phyloP scores from a whole-genome alignment of 1,139 yeast species.

The Chernovozyma aurita region DNA sequence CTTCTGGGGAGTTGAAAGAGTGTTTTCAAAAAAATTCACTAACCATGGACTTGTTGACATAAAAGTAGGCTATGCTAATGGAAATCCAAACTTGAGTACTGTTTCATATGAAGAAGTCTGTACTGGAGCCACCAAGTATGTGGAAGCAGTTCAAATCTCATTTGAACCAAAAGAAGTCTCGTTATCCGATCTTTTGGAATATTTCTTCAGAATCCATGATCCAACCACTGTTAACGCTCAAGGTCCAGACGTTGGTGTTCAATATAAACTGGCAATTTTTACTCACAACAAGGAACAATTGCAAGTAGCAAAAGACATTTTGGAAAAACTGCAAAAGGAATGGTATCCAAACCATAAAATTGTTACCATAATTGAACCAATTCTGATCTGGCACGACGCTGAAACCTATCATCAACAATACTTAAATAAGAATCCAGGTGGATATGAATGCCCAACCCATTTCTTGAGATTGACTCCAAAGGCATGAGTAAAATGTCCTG shows the following conservation, averaged over 20 bases:
- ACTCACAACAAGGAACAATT: conserved; percentile 47
- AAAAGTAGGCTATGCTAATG: conserved; percentile 90
- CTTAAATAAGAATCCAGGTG: conserved; percentile 71
- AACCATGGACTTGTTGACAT: conserved; percentile 67
- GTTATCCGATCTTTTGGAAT: conserved; percentile 64
- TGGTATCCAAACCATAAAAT: conserved; percentile 42
- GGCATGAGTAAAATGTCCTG: too few relatives aligned
- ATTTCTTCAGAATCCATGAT: conserved; percentile 90
- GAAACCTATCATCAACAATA: conserved; percentile 91
- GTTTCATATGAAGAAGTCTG: conserved; percentile 81
- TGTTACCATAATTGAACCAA: conserved; percentile 66
- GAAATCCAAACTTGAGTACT: conserved; percentile 38
- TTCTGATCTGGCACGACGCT: conserved; percentile 78
- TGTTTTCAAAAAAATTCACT: conserved; percentile 63
- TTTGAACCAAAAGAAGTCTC: conserved; percentile 66
- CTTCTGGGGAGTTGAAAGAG: conserved; percentile 94
- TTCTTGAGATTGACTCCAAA: conserved; percentile 48
- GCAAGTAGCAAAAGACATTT: conserved; percentile 23
- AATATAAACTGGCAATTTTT: conserved; percentile 77
- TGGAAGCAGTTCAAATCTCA: conserved; percentile 78
- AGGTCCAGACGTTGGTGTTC: conserved; percentile 82
- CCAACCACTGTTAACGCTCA: conserved; percentile 54
- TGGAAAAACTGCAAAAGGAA: conserved; percentile 29
- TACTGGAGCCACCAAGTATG: conserved; percentile 63
- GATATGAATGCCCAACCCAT: conserved; percentile 89